phyloP scores from a whole-genome alignment of 108 stramenopile genomes.

The Schizochytrium sp. region DNA sequence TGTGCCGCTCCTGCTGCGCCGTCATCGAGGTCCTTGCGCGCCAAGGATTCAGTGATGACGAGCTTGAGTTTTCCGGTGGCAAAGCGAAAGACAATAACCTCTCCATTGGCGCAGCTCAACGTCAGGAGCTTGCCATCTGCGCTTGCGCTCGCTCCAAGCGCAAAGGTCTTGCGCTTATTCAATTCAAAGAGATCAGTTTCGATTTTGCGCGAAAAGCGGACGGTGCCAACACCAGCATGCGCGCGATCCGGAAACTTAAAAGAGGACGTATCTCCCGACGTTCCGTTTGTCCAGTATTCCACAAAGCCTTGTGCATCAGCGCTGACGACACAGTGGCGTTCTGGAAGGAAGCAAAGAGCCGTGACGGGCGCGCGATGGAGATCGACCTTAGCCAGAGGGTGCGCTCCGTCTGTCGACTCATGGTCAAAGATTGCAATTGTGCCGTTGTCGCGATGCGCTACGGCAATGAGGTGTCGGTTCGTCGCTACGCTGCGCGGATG shows the following conservation, averaged over 20 bases:
- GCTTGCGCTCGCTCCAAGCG: conserved; percentile 51
- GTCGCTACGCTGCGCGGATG: neutral
- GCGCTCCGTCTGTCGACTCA: conserved; percentile 38
- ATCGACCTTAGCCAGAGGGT: conserved; percentile 50
- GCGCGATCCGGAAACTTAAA: conserved; percentile 16
- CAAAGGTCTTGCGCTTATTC: conserved; percentile 71
- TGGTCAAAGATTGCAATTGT: conserved; percentile 50
- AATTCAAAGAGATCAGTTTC: conserved; percentile 82
- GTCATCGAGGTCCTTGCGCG: neutral
- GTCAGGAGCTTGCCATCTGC: conserved; percentile 56
- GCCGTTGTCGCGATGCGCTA: conserved; percentile 21
- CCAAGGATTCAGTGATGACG: conserved; percentile 74
- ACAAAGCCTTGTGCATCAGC: conserved; percentile 76
- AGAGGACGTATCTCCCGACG: neutral
- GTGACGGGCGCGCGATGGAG: conserved; percentile 74
- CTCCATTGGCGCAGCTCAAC: conserved; percentile 64
- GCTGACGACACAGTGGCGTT: conserved; percentile 57
- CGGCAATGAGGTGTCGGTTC: conserved; percentile 19
- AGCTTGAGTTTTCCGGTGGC: conserved; percentile 66
- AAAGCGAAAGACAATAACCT: conserved; percentile 72
- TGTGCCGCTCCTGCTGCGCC: neutral
- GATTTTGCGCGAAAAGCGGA: conserved; percentile 60
- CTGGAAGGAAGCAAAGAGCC: conserved; percentile 55
- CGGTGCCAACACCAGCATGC: conserved; percentile 13
- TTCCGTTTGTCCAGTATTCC: conserved; percentile 73